A percentile compares a stretch with the other conserved stretches of the same genome.
Conservation (phyloP, 768 basidiomycete species). For the Auriscalpium vulgare region DNA sequence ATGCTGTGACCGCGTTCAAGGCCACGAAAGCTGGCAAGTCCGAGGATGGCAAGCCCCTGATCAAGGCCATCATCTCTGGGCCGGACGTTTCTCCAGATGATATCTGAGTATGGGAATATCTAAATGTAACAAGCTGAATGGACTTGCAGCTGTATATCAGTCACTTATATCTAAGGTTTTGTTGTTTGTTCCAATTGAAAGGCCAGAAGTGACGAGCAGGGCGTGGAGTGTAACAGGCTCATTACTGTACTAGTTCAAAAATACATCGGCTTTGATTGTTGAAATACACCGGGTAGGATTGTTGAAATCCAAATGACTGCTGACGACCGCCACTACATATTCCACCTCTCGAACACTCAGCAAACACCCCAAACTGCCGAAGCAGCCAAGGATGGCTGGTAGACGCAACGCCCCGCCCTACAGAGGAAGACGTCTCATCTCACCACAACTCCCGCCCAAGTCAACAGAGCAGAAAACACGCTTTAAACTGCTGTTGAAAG, state of each 20-base stretch:
- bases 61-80: constrained; percentile 85
- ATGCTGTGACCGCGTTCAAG: constrained; percentile 75
- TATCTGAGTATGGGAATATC: constrained; percentile 18
- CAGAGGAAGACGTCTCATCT: neutral
- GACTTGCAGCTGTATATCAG: constrained; percentile 6
- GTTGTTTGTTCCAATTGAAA: too few relatives aligned
- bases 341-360: too few relatives aligned
- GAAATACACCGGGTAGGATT: constrained; percentile 37
- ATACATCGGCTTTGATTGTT: too few relatives aligned
- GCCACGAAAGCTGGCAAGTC: constrained; percentile 76
- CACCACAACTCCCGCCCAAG: constrained; percentile 12
- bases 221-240: too few relatives aligned
- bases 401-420: constrained; percentile 7
- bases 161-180: neutral
- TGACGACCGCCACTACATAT: constrained; percentile 20
- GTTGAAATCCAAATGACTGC: constrained; percentile 71
- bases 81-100: constrained; percentile 49
- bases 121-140: neutral
- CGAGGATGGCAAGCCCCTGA: constrained; percentile 78
- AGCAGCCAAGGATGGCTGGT: constrained; percentile 6
- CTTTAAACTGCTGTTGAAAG: constrained; percentile 4
- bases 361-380: constrained; percentile 18
- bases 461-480: constrained; percentile 1
- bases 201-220: too few relatives aligned
- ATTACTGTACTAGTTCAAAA: too few relatives aligned